Conservation (phyloP, 1,139 yeast genomes). For the Suhomyces wounanorum region DNA sequence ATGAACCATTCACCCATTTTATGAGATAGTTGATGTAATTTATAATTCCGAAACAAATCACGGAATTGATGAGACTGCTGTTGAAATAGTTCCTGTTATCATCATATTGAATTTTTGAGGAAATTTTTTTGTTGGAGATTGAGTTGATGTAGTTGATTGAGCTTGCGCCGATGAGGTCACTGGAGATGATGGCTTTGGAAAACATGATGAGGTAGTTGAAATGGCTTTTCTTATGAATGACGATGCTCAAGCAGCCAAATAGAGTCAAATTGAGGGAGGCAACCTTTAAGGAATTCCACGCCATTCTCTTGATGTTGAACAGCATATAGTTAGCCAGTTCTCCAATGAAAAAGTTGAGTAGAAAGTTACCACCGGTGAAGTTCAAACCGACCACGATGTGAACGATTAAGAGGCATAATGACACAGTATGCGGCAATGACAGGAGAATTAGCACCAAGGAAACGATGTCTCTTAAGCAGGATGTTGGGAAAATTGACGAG, state of each 20-base stretch:
- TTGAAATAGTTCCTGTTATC: constrained; percentile 19
- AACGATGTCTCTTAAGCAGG: constrained; percentile 45
- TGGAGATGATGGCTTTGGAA: constrained; percentile 53
- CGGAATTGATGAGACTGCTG: constrained; percentile 28
- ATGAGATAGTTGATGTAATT: constrained; percentile 31
- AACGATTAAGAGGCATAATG: constrained; percentile 36
- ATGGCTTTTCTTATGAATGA: constrained; percentile 34
- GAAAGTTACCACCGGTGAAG: constrained; percentile 43
- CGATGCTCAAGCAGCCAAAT: constrained; percentile 30
- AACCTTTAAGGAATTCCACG: constrained; percentile 9
- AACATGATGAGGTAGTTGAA: constrained; percentile 44
- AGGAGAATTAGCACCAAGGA: constrained; percentile 45
- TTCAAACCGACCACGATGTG: constrained; percentile 48
- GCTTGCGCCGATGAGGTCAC: constrained; percentile 49
- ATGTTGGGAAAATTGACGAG: constrained; percentile 25
- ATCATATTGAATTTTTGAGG: constrained; percentile 20
- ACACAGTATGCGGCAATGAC: constrained; percentile 44
- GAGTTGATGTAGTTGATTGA: constrained; percentile 25
- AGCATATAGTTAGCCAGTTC: constrained; percentile 8
- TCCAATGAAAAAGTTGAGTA: constrained; percentile 33
- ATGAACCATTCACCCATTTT: constrained; percentile 18
- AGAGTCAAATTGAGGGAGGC: constrained; percentile 33
- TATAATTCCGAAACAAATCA: constrained; percentile 33
- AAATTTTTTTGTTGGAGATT: constrained; percentile 15
- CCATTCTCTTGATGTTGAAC: constrained; percentile 7